Base-by-base conservation (phyloP, 306 rosid genomes). In the Cicer bijugum region DNA sequence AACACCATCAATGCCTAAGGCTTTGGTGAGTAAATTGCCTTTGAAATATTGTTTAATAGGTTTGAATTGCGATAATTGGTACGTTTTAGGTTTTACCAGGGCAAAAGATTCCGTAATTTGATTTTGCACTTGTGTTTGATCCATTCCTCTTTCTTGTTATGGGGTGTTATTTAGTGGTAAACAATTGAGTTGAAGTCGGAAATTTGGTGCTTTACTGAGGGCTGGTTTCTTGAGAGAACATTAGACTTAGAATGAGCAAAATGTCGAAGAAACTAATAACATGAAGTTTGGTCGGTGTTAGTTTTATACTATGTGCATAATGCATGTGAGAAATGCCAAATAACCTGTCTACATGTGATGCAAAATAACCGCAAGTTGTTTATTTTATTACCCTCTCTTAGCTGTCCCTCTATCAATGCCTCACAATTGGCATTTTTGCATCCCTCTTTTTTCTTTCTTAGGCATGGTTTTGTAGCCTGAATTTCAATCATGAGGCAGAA, bases 1-100 rank as follows among this genome's bases (percentile, higher is more conserved):
- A 80, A 95, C 93, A 42, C 97, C 98, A 15, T 89, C 90, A 47
- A 75, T 91, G 96, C 90, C 96, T 16, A 95, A 95, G 84, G 80
- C 96, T 69, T 81, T 76, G 84, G 99, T 95, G 85, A 79, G 92
- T 68, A 52, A 75, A 71, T 53, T 82, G 48, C 46, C 28, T 59
- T 23, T 77, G 39, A 48, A 53, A 33, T 70, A 67, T 69, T 76
- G 83, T 81, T 79, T 39, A 43, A 48, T 55, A 11, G 7, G 28
- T 83, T 5, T 58, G 50, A 63, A n/a, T 77, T 77, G 66, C 55
- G 57, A 69, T 40, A 3, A 12, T 53, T 68, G 33, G 57, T 69
- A 57, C 62, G 53, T 55, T 46, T 37, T 42, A 38, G 65, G 48
- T 35, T 46, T 20, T 69, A 44, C 57, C 33, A 37, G 43, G 39